These are phyloP conservation scores for Penicillium crustosum DNA, from an alignment of 2,329 filamentous ascomycete species.

Conservation along the genomic window DNA sequence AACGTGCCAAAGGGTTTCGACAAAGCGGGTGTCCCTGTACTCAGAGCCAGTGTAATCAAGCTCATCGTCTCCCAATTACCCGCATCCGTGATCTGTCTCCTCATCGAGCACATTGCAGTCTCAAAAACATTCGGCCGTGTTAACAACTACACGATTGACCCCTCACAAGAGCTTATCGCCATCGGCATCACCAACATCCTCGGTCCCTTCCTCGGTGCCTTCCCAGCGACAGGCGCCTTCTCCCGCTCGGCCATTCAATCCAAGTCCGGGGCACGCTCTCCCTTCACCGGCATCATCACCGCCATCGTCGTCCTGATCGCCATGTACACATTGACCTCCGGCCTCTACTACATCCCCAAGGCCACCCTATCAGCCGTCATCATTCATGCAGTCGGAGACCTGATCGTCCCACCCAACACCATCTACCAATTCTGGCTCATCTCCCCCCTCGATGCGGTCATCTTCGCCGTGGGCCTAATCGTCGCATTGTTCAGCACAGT, in stretches of 20 bases:
- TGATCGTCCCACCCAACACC: constrained; percentile 83
- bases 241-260: constrained; percentile 91
- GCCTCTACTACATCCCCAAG: constrained; percentile 89
- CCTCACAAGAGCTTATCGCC: constrained; percentile 88
- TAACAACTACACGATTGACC: constrained; percentile 91
- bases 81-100: constrained; percentile 77
- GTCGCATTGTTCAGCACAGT: constrained; percentile 83
- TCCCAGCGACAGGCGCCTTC: constrained; percentile 88
- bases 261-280: constrained; percentile 86
- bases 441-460: constrained; percentile 79
- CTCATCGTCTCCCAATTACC: constrained; percentile 71
- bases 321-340: constrained; percentile 76
- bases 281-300: constrained; percentile 83
- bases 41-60: constrained; percentile 64
- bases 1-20: constrained; percentile 79
- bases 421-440: constrained; percentile 92
- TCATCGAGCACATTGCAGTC: constrained; percentile 93
- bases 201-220: constrained; percentile 83
- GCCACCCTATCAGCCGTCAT: constrained; percentile 79
- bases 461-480: constrained; percentile 86
- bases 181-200: constrained; percentile 86
- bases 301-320: constrained; percentile 78
- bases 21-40: constrained; percentile 67
- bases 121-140: constrained; percentile 90
- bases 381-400: constrained; percentile 86